phyloP scores from a whole-genome alignment of 139 green algal species.

The Axilococcus clingmanii region DNA sequence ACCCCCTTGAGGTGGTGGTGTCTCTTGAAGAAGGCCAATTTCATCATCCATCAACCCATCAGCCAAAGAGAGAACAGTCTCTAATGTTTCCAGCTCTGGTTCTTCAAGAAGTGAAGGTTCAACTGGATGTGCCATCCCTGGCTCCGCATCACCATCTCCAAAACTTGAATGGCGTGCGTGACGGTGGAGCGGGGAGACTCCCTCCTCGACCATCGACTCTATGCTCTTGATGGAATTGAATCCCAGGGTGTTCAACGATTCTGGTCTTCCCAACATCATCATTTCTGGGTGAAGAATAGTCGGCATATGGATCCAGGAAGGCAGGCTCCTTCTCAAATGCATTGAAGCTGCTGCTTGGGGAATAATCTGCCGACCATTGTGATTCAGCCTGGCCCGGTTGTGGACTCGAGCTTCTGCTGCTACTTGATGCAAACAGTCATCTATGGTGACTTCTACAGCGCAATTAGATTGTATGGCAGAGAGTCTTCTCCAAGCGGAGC shows the following conservation, averaged over 20 bases:
- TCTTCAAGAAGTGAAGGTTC: neutral
- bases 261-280: no score
- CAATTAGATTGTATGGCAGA: slow-evolving; percentile 74
- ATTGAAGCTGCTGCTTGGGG: neutral
- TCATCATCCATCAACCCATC: no score
- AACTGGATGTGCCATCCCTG: no score
- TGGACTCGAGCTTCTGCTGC: slow-evolving; percentile 2
- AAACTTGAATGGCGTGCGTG: neutral
- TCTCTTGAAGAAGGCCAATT: no score
- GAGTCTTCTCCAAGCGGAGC: slow-evolving; percentile 66
- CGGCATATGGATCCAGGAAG: slow-evolving; percentile 10
- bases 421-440: slow-evolving; percentile 36
- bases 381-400: neutral
- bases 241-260: no score
- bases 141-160: no score
- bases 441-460: slow-evolving; percentile 68
- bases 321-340: neutral
- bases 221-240: neutral
- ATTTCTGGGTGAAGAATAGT: slow-evolving; percentile 1
- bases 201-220: neutral
- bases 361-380: neutral
- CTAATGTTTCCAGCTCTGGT: neutral
- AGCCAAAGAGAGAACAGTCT: no score
- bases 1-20: no score
- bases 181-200: neutral